Evolutionary conservation across 805 yeast species (phyloP).

Genomic region (Nakazawaea wickerhamii): DNA sequence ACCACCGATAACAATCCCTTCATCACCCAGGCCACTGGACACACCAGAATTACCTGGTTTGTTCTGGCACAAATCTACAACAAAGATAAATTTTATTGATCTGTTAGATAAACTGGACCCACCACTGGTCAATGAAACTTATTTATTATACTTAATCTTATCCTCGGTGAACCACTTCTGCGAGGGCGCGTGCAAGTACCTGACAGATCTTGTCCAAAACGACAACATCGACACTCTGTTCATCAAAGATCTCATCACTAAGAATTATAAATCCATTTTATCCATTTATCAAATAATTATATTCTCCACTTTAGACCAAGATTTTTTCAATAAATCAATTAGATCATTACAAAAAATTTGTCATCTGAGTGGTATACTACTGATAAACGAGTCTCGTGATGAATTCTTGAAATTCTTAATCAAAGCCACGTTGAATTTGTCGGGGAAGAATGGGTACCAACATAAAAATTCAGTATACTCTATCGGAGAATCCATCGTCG

Average conservation of each 20-base stretch:
- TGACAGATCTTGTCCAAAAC: slow-evolving; percentile 33
- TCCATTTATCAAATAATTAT: slow-evolving; percentile 46
- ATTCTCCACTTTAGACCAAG: slow-evolving; percentile 64
- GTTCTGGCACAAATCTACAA: slow-evolving; percentile 36
- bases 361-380: slow-evolving; percentile 78
- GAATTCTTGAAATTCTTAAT: slow-evolving; percentile 46
- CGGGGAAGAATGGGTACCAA: slow-evolving; percentile 26
- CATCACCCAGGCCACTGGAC: slow-evolving; percentile 4
- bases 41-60: slow-evolving; percentile 23
- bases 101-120: slow-evolving; percentile 77
- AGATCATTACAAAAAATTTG: slow-evolving; percentile 76
- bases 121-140: slow-evolving; percentile 60
- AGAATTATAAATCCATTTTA: slow-evolving; percentile 36
- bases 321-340: slow-evolving; percentile 59
- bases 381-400: slow-evolving; percentile 51
- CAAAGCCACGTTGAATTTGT: slow-evolving; percentile 36
- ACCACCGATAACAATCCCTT: slow-evolving; percentile 18
- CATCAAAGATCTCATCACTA: slow-evolving; percentile 24
- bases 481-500: slow-evolving; percentile 47
- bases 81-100: slow-evolving; percentile 60
- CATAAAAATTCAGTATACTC: slow-evolving; percentile 30
- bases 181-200: slow-evolving; percentile 61
- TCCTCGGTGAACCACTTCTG: slow-evolving; percentile 48
- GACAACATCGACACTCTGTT: not conserved
- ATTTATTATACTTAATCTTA: slow-evolving; percentile 53